phyloP scores from a whole-genome alignment of 345 rosid species.

The Limnanthes douglasii region DNA sequence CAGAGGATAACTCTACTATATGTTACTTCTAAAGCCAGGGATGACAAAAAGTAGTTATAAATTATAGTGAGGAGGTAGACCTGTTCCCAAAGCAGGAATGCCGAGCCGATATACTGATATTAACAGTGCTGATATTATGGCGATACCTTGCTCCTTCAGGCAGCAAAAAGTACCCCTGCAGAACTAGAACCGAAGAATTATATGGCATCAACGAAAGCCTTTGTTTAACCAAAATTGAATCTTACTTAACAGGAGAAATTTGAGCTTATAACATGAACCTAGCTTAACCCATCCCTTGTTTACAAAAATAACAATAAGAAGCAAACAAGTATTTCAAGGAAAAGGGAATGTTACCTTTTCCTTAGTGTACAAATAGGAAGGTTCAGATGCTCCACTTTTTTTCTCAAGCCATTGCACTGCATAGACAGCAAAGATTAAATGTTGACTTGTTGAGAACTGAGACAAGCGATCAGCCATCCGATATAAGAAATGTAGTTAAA shows the following conservation, averaged over 20 bases:
- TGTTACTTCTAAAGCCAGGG: conserved; percentile 2
- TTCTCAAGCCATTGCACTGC: conserved; percentile 81
- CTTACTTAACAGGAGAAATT: neutral
- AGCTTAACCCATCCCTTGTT: conserved; percentile 4
- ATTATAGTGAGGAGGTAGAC: conserved; percentile 20
- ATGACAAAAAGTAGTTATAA: conserved; percentile 1
- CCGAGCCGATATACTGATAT: conserved; percentile 79
- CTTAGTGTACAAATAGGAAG: conserved; percentile 77
- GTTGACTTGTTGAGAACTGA: no score
- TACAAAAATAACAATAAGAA: conserved; percentile 1
- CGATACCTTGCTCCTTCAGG: conserved; percentile 77
- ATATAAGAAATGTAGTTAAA: no score
- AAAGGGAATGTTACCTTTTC: conserved; percentile 52
- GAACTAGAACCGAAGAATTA: conserved; percentile 1
- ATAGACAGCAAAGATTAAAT: conserved; percentile 7
- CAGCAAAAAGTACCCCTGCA: conserved; percentile 85
- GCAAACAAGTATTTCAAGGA: conserved; percentile 1
- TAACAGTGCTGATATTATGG: conserved; percentile 71
- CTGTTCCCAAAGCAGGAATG: conserved; percentile 99
- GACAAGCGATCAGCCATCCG: no score
- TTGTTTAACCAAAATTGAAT: conserved; percentile 5
- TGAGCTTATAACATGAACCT: no score
- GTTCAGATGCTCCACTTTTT: conserved; percentile 72
- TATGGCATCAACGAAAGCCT: neutral
- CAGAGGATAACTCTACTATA: conserved; percentile 3